Evolutionary conservation across 2,329 filamentous ascomycete species (phyloP).

Genomic region (Decorospora gaudefroyi): DNA sequence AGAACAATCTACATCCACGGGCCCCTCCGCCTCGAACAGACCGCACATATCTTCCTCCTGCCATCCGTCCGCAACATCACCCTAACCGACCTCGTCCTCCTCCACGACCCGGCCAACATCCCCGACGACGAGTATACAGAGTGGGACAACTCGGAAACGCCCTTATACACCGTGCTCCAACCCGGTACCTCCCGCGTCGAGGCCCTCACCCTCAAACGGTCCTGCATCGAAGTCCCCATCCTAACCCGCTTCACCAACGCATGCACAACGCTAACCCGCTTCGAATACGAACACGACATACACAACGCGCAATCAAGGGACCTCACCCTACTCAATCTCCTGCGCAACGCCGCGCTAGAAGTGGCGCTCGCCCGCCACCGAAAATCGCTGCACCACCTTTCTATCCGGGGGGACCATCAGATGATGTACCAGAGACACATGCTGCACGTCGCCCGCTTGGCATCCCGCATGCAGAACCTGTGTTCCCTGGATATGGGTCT

Average conservation of each 20-base stretch:
- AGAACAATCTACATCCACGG: conserved; percentile 6
- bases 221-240: conserved; percentile 2
- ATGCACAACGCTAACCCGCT: conserved; percentile 7
- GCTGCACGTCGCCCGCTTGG: conserved; percentile 8
- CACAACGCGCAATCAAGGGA: conserved; percentile 7
- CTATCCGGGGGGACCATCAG: conserved; percentile 6
- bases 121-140: neutral
- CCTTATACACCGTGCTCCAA: conserved; percentile 5
- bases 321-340: neutral
- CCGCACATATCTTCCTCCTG: conserved; percentile 10
- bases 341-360: neutral
- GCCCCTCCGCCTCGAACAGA: conserved; percentile 7
- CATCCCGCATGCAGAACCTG: conserved; percentile 3
- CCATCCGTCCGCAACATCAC: conserved; percentile 6
- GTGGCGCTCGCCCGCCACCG: neutral
- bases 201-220: conserved; percentile 8
- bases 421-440: conserved; percentile 7
- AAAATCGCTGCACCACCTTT: conserved; percentile 4
- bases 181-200: conserved; percentile 1
- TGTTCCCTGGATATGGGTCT: conserved; percentile 12
- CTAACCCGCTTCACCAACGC: conserved; percentile 6
- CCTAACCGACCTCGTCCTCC: conserved; percentile 2
- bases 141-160: conserved; percentile 6
- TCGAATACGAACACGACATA: conserved; percentile 9
- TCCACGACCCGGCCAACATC: neutral